phyloP scores from a whole-genome alignment of 495 filamentous ascomycete species.

The Ascobolus immersus region DNA sequence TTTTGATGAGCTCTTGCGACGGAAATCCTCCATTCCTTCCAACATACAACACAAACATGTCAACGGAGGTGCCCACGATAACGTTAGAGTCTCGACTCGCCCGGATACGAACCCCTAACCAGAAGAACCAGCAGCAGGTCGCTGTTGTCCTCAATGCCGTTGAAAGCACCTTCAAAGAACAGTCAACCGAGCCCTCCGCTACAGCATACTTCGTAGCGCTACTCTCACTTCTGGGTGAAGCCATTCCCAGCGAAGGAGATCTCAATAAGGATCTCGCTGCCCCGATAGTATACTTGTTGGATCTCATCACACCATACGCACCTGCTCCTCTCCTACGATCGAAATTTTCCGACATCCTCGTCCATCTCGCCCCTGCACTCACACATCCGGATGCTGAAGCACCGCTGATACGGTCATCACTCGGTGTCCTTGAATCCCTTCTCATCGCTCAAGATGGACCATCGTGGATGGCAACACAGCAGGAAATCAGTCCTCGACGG shows the following conservation, averaged over 20 bases:
- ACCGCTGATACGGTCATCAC: slow-evolving; percentile 61
- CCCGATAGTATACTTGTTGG: slow-evolving; percentile 86
- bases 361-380: slow-evolving; percentile 57
- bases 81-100: too few species aligned
- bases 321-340: slow-evolving; percentile 64
- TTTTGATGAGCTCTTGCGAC: too few species aligned
- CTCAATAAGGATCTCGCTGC: slow-evolving; percentile 63
- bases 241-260: slow-evolving; percentile 33
- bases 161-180: slow-evolving; percentile 70
- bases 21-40: too few species aligned
- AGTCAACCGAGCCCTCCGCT: slow-evolving; percentile 44
- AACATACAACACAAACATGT: too few species aligned
- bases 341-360: slow-evolving; percentile 83
- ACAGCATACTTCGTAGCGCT: slow-evolving; percentile 92
- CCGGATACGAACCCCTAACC: slow-evolving; percentile 86
- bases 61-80: too few species aligned
- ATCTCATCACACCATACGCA: slow-evolving; percentile 57
- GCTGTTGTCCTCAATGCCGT: slow-evolving; percentile 69
- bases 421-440: slow-evolving; percentile 73
- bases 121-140: slow-evolving; percentile 84
- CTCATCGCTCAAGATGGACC: slow-evolving; percentile 65
- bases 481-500: slow-evolving; percentile 62
- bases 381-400: slow-evolving; percentile 63
- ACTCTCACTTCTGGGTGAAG: slow-evolving; percentile 62
- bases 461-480: slow-evolving; percentile 65